Base-by-base conservation (phyloP, 2,329 filamentous ascomycete genomes). In the Myriangium duriaei region DNA sequence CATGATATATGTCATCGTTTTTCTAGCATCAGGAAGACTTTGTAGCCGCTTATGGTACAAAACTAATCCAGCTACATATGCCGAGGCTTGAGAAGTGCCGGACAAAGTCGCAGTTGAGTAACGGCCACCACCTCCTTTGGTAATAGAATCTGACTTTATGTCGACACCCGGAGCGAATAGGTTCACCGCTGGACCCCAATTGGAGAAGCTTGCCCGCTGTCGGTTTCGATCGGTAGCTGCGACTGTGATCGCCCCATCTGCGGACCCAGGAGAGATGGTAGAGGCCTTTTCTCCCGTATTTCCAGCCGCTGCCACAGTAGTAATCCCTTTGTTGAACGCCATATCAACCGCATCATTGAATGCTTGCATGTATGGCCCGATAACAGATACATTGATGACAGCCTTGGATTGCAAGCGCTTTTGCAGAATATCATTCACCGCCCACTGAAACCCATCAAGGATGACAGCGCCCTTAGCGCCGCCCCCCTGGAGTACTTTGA, bases 51-150 rank as follows among this genome's bases (percentile, higher is more conserved):
- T n/a, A n/a, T n/a, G 60, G 57, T 81, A 82, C 30, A 74, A 76
- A n/a, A 74, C 74, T 5, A 82, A 63, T 34, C 79, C 79, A 32
- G 73, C 70, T 39, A 82, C 68, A 52, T 81, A 77, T 1, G 78
- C 78, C 10, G 69, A 69, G 24, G 78, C 76, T 73, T 77, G 77
- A 26, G 68, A 74, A 4, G 76, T 79, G 26, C 74, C 75, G 12
- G 62, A 67, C 47, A 74, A 62, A 19, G 49, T 61, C 32, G 56
- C 56, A 52, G 52, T 65, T 13, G 68, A 61, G 13, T 58, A 67
- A 26, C 51, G 57, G 32, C 50, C 51, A 26, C 62, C 60, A n/a
- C n/a, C n/a, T n/a, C n/a, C n/a, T n/a, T n/a, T n/a, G n/a, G n/a
- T n/a, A 39, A 55, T 59, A 64, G 64, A 72, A 11, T 71, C 58